Conservation (phyloP, 1,139 yeast genomes). For the Pichia sp. region DNA sequence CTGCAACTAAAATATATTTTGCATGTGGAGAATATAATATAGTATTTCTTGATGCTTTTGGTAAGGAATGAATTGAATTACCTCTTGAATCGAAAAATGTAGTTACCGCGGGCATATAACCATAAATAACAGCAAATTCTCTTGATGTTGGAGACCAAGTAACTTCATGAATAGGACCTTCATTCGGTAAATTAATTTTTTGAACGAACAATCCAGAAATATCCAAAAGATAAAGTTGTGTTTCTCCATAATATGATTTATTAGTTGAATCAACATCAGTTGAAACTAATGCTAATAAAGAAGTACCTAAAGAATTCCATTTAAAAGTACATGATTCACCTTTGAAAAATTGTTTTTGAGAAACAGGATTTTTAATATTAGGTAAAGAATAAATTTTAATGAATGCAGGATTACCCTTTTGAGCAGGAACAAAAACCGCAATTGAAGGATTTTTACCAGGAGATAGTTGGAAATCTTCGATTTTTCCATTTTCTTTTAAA, state of each 20-base stretch:
- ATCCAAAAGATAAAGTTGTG: slow-evolving; percentile 83
- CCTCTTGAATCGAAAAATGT: slow-evolving; percentile 95
- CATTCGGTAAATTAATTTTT: slow-evolving; percentile 78
- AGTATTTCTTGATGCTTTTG: slow-evolving; percentile 86
- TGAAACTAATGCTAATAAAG: slow-evolving; percentile 85
- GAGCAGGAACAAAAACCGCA: slow-evolving; percentile 86
- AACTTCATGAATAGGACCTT: slow-evolving; percentile 96
- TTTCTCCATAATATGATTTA: slow-evolving; percentile 94
- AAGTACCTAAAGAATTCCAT: slow-evolving; percentile 95
- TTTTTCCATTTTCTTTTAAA: slow-evolving; percentile 46
- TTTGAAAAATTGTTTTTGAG: slow-evolving; percentile 85
- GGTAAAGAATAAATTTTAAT: slow-evolving; percentile 79
- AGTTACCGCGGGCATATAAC: slow-evolving; percentile 96
- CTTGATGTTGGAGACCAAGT: slow-evolving; percentile 96
- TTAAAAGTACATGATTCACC: slow-evolving; percentile 89
- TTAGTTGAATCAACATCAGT: slow-evolving; percentile 95
- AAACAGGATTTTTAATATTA: slow-evolving; percentile 70
- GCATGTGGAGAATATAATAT: slow-evolving; percentile 93
- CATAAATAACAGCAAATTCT: slow-evolving; percentile 95
- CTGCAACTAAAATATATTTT: slow-evolving; percentile 84
- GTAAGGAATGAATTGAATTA: slow-evolving; percentile 74
- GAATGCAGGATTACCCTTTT: slow-evolving; percentile 77
- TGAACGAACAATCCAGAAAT: slow-evolving; percentile 91
- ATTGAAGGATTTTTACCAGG: slow-evolving; percentile 92
- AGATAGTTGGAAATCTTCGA: slow-evolving; percentile 56